Conservation (phyloP, 2,329 filamentous ascomycete species). For the Fusarium subtropicale region DNA sequence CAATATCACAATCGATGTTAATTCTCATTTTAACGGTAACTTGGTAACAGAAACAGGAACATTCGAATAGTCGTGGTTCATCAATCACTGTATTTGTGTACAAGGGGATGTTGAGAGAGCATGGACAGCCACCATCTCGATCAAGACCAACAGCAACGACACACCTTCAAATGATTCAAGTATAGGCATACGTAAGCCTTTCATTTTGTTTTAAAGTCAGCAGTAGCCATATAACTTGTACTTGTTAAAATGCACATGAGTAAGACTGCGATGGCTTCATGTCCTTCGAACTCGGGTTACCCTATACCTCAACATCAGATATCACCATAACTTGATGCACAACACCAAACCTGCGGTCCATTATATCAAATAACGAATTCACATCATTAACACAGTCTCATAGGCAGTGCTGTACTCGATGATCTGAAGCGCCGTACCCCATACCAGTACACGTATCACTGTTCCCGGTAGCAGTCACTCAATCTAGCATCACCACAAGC, state of each 20-base stretch:
- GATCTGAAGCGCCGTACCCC: not conserved
- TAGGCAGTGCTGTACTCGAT: fast-evolving
- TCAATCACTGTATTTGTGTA: not conserved
- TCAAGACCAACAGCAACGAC: no score
- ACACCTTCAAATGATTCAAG: not conserved
- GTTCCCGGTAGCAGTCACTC: not conserved
- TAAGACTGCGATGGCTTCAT: not conserved
- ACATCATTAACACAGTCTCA: fast-evolving
- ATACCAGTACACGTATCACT: not conserved
- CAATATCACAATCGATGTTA: fast-evolving
- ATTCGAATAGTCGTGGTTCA: not conserved
- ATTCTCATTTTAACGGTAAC: not conserved
- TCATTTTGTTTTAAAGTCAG: no score
- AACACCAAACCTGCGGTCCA: not conserved
- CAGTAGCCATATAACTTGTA: not conserved
- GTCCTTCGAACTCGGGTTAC: slow-evolving; percentile 4
- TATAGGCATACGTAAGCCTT: no score
- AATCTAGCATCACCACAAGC: not conserved
- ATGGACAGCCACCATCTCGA: not conserved
- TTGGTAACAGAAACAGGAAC: not conserved
- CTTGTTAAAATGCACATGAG: not conserved
- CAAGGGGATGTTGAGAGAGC: no score
- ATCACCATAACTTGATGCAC: not conserved
- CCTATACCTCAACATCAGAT: slow-evolving; percentile 20
- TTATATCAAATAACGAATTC: not conserved